Percentiles rank a stretch among this genome's conserved stretches.
These are phyloP conservation scores for Phytopythium chamaehyphon DNA, from an alignment of 352 stramenopile species.

Conservation along the genomic window DNA sequence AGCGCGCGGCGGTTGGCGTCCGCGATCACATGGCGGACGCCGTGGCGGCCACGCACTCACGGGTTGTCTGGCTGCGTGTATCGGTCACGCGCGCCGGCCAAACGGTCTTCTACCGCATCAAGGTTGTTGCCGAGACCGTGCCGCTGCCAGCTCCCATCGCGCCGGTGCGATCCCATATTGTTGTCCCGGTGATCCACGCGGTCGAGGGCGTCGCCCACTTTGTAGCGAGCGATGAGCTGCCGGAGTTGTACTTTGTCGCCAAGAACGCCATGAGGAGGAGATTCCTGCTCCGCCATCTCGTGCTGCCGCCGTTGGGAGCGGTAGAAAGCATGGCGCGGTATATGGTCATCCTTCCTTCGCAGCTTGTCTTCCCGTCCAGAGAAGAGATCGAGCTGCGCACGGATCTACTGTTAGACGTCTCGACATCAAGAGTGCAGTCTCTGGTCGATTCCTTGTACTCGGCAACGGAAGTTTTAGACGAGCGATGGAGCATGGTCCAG, in stretches of 20 bases:
- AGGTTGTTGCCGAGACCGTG: constrained; percentile 45
- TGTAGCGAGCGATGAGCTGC: constrained; percentile 76
- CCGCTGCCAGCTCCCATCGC: constrained; percentile 41
- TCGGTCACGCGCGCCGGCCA: constrained; percentile 57
- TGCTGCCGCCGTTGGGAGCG: constrained; percentile 62
- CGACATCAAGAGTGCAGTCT: constrained; percentile 62
- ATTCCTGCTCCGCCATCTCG: constrained; percentile 59
- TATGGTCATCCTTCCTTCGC: constrained; percentile 72
- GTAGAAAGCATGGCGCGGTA: constrained; percentile 65
- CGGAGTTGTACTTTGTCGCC: constrained; percentile 82
- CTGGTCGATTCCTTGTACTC: constrained; percentile 83
- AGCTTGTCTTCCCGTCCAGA: constrained; percentile 74
- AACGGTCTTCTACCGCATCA: constrained; percentile 64
- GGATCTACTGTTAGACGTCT: constrained; percentile 71
- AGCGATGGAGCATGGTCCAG: constrained; percentile 84
- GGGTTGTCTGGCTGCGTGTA: constrained; percentile 54
- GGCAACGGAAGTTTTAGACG: constrained; percentile 74
- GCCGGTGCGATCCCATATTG: constrained; percentile 50
- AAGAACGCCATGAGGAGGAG: constrained; percentile 73
- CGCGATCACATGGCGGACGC: constrained; percentile 64
- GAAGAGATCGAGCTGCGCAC: constrained; percentile 75
- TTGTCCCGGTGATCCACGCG: constrained; percentile 59
- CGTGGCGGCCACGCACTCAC: constrained; percentile 41
- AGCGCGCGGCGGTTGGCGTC: constrained; percentile 56
- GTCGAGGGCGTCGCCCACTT: constrained; percentile 74